Evolutionary conservation across 164 flowering plant species (phyloP).

Genomic region (Sedum album): DNA sequence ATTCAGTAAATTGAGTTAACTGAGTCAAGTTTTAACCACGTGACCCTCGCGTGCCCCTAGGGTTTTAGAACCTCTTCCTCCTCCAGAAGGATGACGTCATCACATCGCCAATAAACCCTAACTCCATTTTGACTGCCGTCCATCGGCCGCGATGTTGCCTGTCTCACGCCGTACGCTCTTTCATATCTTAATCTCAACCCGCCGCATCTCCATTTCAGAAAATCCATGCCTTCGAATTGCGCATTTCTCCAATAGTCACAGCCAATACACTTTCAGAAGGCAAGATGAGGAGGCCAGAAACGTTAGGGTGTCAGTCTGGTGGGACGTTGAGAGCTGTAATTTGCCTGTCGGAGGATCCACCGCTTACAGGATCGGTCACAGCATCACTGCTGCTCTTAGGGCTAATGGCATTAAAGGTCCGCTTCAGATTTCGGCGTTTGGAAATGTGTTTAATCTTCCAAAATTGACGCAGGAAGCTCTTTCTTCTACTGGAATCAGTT

Average conservation of each 20-base stretch:
- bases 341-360: conserved; percentile 34
- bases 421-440: conserved; percentile 67
- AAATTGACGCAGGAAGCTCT: conserved; percentile 59
- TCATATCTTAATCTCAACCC: background rate
- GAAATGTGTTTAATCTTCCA: conserved; percentile 59
- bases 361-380: conserved; percentile 35
- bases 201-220: background rate
- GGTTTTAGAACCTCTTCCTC: too few species aligned
- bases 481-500: conserved; percentile 55
- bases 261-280: background rate
- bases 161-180: background rate
- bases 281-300: conserved; percentile 16
- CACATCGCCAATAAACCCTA: too few species aligned
- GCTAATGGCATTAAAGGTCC: conserved; percentile 80
- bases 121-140: background rate
- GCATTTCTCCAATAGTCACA: background rate
- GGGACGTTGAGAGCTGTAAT: conserved; percentile 87
- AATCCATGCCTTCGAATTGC: background rate
- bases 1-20: too few species aligned
- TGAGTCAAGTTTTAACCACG: too few species aligned
- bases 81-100: too few species aligned
- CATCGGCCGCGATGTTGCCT: background rate
- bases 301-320: conserved; percentile 87
- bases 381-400: conserved; percentile 56
- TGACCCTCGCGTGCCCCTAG: too few species aligned